Base-by-base conservation (phyloP, 352 stramenopile genomes). In the Peronospora belbahrii region DNA sequence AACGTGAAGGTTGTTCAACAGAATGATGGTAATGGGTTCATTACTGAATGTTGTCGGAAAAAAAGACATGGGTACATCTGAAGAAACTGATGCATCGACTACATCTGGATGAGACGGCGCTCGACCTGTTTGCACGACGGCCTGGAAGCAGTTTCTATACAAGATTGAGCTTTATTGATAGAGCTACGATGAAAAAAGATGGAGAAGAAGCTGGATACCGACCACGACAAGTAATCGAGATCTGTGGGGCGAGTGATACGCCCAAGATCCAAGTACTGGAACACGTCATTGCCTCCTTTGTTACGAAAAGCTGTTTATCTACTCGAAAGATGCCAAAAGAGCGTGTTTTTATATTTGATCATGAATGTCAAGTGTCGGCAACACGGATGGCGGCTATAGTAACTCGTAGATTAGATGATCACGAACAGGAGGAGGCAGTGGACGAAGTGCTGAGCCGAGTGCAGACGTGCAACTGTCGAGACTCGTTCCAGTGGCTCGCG, bases 401-500 rank as follows among this genome's bases (percentile, higher is more conserved):
- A 6, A 15, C 10, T 28, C 30, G 36, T 25, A 59, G 41, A 32
- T 15, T 57, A 28, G 36, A 30, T 6, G 44, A 17, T 14, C 51
- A 33, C 13, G 34, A 56, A 31, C 44, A 24, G 19, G 38, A 62
- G 20, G 22, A 55, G 20, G 54, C 39, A 1, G 25, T 58, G 28
- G 24, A 69, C 13, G 46, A 61, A 22, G 52, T 44, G 2, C 50
- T 83, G 32, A 46, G 42, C 10, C 57, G 65, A 14, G 69, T 83
- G 15, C 40, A 70, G 25, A 54, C 65, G 1, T 83, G 65, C 42
- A 54, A 54, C 32, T 88, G 76, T 40, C 62, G 64, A 14, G 76
- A 88, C 56, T 76, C 76, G 38, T 83, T 82, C 48, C 73, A 88
- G 53, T 82, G 72, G 69, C 69, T 88, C 19, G 73, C 76, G 37